phyloP scores from a whole-genome alignment of 2,329 filamentous ascomycete species.

The Pestalotiopsis fici region DNA sequence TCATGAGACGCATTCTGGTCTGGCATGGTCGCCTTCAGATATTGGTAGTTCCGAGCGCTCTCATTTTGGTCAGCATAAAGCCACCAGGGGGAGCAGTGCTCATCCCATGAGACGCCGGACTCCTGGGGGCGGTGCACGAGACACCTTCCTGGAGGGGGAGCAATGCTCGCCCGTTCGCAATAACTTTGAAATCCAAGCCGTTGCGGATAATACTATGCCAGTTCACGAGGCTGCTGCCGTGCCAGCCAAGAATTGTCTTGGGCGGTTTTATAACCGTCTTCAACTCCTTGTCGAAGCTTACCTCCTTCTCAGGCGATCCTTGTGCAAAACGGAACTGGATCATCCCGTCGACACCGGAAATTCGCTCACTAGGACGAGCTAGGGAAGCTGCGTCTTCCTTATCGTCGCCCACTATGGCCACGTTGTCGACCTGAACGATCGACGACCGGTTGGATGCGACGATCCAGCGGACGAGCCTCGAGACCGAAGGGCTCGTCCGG shows the following conservation, averaged over 20 bases:
- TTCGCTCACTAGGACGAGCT: conserved; percentile 43
- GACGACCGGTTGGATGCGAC: conserved; percentile 87
- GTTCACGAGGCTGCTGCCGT: too few relatives aligned
- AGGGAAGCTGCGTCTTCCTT: conserved; percentile 5
- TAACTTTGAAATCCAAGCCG: too few relatives aligned
- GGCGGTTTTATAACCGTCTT: conserved; percentile 38
- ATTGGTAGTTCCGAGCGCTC: conserved; percentile 42
- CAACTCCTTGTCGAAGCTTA: conserved; percentile 67
- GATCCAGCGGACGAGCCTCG: conserved; percentile 80
- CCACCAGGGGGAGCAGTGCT: too few relatives aligned
- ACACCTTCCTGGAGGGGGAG: too few relatives aligned
- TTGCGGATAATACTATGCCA: too few relatives aligned
- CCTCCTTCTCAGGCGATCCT: conserved; percentile 85
- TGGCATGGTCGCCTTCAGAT: conserved; percentile 32
- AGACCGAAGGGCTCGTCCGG: conserved; percentile 63
- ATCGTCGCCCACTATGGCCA: conserved; percentile 16
- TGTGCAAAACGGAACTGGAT: conserved; percentile 87
- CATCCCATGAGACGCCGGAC: too few relatives aligned
- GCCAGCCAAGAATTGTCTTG: conserved; percentile 71
- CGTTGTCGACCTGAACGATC: conserved; percentile 72
- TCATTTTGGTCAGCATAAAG: conserved; percentile 52
- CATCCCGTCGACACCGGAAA: conserved; percentile 66
- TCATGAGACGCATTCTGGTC: conserved; percentile 3
- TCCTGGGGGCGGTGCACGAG: too few relatives aligned
- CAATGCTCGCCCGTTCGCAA: too few relatives aligned